Evolutionary conservation across 805 yeast genomes (phyloP).

Genomic region (Debaryomyces hansenii): DNA sequence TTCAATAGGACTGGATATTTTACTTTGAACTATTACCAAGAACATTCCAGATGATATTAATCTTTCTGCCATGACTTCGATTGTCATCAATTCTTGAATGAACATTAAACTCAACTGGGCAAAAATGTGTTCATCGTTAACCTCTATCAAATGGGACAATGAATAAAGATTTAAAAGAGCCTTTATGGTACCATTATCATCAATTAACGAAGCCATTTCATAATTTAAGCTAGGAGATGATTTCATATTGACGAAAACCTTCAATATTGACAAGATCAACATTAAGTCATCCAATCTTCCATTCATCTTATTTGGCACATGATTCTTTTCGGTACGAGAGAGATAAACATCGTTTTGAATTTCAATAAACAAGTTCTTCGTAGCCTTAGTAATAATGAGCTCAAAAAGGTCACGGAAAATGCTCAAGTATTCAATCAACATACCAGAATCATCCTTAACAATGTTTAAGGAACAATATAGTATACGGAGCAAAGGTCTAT

Average conservation of each 20-base stretch:
- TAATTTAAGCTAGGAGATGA: constrained; percentile 48
- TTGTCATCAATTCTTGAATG: constrained; percentile 64
- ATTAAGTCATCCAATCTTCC: constrained; percentile 65
- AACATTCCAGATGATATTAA: constrained; percentile 62
- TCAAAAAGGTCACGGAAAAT: constrained; percentile 60
- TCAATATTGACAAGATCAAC: constrained; percentile 62
- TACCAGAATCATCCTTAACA: constrained; percentile 38
- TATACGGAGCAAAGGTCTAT: constrained; percentile 63
- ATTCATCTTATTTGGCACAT: constrained; percentile 33
- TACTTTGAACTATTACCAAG: constrained; percentile 70
- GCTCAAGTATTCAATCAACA: constrained; percentile 48
- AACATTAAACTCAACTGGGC: constrained; percentile 72
- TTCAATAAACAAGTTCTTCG: constrained; percentile 56
- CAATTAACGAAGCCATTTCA: constrained; percentile 52
- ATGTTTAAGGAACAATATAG: constrained; percentile 49
- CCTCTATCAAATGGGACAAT: constrained; percentile 59
- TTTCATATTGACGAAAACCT: constrained; percentile 51
- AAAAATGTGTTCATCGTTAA: constrained; percentile 63
- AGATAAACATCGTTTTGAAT: constrained; percentile 57
- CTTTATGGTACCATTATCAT: constrained; percentile 59
- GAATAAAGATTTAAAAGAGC: constrained; percentile 66
- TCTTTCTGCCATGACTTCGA: constrained; percentile 64
- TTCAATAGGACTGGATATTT: constrained; percentile 66
- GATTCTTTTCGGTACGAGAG: constrained; percentile 31
- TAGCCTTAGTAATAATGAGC: constrained; percentile 62